phyloP scores from a whole-genome alignment of 345 rosid genomes.

The Chamaenerion angustifolium region DNA sequence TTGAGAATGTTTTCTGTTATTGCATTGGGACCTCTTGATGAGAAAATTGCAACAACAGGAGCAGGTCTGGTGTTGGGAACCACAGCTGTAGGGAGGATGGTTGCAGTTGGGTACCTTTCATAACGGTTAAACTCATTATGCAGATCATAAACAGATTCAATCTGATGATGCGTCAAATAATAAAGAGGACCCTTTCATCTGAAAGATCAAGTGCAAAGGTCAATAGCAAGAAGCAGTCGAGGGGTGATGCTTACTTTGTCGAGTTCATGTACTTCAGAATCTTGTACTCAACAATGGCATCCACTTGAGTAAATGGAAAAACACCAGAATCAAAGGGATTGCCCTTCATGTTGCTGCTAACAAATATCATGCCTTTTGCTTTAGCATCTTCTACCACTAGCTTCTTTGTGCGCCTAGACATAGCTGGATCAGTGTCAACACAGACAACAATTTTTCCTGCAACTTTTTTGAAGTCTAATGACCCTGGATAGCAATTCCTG shows the following conservation, averaged over 20 bases:
- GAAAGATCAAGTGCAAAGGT: too few species aligned
- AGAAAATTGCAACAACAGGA: slow-evolving; percentile 68
- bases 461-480: slow-evolving; percentile 46
- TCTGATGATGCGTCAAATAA: too few species aligned
- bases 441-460: slow-evolving; percentile 53
- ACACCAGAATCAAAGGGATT: slow-evolving; percentile 45
- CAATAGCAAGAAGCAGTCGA: neutral
- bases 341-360: slow-evolving; percentile 21
- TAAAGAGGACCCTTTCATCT: too few species aligned
- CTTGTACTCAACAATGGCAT: slow-evolving; percentile 23
- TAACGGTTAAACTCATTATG: neutral
- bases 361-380: slow-evolving; percentile 51
- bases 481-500: slow-evolving; percentile 61
- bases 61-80: slow-evolving; percentile 38
- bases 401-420: slow-evolving; percentile 30
- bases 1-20: slow-evolving; percentile 65
- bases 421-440: slow-evolving; percentile 15
- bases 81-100: slow-evolving; percentile 32
- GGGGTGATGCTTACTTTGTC: slow-evolving; percentile 32
- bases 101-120: slow-evolving; percentile 42
- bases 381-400: slow-evolving; percentile 49
- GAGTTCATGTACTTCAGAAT: slow-evolving; percentile 39
- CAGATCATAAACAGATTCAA: neutral
- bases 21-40: slow-evolving; percentile 66
- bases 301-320: slow-evolving; percentile 51